Evolutionary conservation across 2,329 filamentous ascomycete species (phyloP).

Genomic region (Amylocarpus encephaloides): DNA sequence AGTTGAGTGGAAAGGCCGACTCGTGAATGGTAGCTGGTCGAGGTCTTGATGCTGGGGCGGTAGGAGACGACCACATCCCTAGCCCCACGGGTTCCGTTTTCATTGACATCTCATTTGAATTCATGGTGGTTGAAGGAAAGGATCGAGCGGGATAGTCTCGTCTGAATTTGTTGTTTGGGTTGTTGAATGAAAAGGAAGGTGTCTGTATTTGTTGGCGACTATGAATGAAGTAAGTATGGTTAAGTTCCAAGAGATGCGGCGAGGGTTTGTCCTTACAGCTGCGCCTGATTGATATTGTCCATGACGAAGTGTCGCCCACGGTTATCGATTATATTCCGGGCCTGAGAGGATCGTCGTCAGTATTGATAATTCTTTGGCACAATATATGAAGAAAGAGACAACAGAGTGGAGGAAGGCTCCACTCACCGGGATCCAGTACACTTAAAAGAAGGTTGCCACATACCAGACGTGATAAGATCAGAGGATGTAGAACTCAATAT

Average conservation of each 20-base stretch:
- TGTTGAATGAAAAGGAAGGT: conserved; percentile 43
- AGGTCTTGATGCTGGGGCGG: conserved; percentile 42
- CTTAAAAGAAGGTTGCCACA: conserved; percentile 20
- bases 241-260: conserved; percentile 12
- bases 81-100: conserved; percentile 44
- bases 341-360: conserved; percentile 30
- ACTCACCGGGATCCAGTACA: conserved; percentile 18
- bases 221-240: conserved; percentile 34
- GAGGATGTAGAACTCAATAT: conserved; percentile 30
- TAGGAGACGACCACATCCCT: conserved; percentile 50
- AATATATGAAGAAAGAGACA: conserved; percentile 14
- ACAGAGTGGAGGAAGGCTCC: conserved; percentile 20
- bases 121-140: conserved; percentile 43
- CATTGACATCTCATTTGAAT: conserved; percentile 42
- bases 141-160: conserved; percentile 41
- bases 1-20: conserved; percentile 44
- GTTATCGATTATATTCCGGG: conserved; percentile 22
- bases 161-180: conserved; percentile 41
- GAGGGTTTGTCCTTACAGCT: conserved; percentile 42
- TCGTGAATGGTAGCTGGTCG: conserved; percentile 56
- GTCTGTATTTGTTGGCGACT: conserved; percentile 45
- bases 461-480: conserved; percentile 29
- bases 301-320: conserved; percentile 36
- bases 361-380: conserved; percentile 21
- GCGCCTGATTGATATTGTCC: conserved; percentile 43